A percentile compares a stretch with the other conserved stretches of the same genome.
phyloP scores from a whole-genome alignment of 1,284 basidiomycete species.

The Cutaneotrichosporon sp. region DNA sequence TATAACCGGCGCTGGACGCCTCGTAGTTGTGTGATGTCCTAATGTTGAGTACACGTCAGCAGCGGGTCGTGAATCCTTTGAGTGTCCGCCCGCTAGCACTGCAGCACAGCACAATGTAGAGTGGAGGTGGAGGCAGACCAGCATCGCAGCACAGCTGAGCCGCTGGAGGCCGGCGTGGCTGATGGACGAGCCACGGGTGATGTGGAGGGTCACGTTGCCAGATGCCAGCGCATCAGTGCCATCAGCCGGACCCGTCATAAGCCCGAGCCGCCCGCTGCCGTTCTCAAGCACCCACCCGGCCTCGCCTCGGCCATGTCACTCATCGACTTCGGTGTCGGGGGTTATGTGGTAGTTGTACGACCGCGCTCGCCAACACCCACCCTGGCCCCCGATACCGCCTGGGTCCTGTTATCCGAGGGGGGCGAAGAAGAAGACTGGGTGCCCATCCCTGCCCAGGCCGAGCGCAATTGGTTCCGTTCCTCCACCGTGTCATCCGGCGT shows the following conservation, averaged over 20 bases:
- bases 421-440: slow-evolving; percentile 3
- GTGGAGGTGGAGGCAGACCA: too few relatives aligned
- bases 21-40: neutral
- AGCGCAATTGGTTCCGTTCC: neutral
- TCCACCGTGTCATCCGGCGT: neutral
- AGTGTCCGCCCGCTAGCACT: neutral
- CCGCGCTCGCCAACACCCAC: neutral
- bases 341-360: slow-evolving; percentile 1
- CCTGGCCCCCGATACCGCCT: neutral
- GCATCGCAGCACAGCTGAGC: neutral
- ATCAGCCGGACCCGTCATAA: neutral
- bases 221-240: neutral
- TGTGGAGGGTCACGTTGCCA: neutral
- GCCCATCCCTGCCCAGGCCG: neutral
- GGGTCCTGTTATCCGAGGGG: neutral
- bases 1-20: neutral
- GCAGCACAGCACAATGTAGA: too few relatives aligned
- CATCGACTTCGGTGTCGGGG: neutral
- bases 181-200: neutral
- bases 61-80: neutral
- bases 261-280: neutral
- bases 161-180: neutral
- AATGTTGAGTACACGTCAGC: neutral
- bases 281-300: too few relatives aligned
- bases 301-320: neutral